phyloP scores from a whole-genome alignment of 371 early-diverging fungal genomes.

The Gilbertella persicaria region DNA sequence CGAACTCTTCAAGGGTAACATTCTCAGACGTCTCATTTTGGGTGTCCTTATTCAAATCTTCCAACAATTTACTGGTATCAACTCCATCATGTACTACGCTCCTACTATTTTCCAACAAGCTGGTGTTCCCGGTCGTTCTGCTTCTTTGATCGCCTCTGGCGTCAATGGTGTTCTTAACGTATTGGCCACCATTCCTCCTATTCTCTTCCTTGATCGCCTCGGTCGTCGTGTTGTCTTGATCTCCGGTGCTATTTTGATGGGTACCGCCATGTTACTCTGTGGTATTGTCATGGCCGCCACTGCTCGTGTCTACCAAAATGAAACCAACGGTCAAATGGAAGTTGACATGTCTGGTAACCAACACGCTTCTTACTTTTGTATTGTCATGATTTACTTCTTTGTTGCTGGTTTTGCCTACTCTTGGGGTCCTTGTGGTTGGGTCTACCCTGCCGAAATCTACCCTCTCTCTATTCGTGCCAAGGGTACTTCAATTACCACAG shows the following conservation, averaged over 20 bases:
- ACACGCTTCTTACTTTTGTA: conserved; percentile 46
- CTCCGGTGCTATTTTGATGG: conserved; percentile 47
- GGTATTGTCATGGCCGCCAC: conserved; percentile 49
- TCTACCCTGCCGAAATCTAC: conserved; percentile 71
- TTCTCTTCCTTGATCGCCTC: conserved; percentile 56
- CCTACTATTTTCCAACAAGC: conserved; percentile 72
- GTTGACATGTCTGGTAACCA: conserved; percentile 39
- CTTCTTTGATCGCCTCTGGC: conserved; percentile 69
- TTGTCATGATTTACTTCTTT: conserved; percentile 54
- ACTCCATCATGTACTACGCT: conserved; percentile 60
- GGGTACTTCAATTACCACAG: conserved; percentile 56
- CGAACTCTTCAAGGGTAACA: conserved; percentile 71
- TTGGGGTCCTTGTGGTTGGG: conserved; percentile 58
- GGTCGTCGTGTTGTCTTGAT: conserved; percentile 51
- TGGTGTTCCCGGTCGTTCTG: conserved; percentile 53
- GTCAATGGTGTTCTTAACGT: conserved; percentile 77
- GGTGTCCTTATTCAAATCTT: conserved; percentile 76
- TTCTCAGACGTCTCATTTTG: conserved; percentile 62
- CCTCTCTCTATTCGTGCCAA: conserved; percentile 53
- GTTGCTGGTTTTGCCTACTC: conserved; percentile 53
- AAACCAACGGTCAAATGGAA: conserved; percentile 15
- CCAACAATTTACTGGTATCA: conserved; percentile 60
- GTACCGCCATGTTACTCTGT: conserved; percentile 42
- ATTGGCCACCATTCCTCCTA: conserved; percentile 72
- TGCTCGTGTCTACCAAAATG: conserved; percentile 13